Percentiles rank a stretch among this genome's conserved stretches.
phyloP scores from a whole-genome alignment of 441 rosid genomes.

The Populus hybrid region DNA sequence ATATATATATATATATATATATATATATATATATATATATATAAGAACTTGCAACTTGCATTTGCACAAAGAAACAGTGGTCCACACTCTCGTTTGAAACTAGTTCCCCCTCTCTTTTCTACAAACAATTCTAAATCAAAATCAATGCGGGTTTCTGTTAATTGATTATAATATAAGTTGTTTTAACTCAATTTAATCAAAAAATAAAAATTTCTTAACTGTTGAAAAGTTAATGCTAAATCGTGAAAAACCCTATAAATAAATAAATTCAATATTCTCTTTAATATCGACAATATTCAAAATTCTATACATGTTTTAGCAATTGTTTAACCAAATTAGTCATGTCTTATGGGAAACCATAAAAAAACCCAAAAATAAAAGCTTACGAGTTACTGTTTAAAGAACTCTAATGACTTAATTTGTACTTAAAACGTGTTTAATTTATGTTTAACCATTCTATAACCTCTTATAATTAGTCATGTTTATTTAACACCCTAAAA shows the following conservation, averaged over 20 bases:
- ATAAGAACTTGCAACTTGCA: no score
- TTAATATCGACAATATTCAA: no score
- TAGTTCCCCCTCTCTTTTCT: background rate
- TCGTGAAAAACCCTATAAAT: background rate
- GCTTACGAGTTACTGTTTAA: background rate
- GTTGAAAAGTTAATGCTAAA: background rate
- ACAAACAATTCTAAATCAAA: background rate
- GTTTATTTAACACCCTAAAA: no score
- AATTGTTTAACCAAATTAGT: background rate
- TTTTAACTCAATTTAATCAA: background rate
- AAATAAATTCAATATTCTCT: background rate
- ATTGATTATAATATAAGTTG: no score
- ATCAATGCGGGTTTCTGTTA: background rate
- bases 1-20: no score
- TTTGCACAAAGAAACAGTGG: background rate
- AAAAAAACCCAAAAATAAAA: no score
- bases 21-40: no score
- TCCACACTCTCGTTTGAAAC: background rate
- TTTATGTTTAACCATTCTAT: no score
- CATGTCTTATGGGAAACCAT: background rate
- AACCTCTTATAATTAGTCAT: no score
- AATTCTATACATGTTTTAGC: background rate
- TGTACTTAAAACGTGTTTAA: background rate
- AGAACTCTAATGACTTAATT: no score
- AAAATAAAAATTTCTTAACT: no score